phyloP scores from a whole-genome alignment of 164 flowering plant species.

The Cinnamomum chago region DNA sequence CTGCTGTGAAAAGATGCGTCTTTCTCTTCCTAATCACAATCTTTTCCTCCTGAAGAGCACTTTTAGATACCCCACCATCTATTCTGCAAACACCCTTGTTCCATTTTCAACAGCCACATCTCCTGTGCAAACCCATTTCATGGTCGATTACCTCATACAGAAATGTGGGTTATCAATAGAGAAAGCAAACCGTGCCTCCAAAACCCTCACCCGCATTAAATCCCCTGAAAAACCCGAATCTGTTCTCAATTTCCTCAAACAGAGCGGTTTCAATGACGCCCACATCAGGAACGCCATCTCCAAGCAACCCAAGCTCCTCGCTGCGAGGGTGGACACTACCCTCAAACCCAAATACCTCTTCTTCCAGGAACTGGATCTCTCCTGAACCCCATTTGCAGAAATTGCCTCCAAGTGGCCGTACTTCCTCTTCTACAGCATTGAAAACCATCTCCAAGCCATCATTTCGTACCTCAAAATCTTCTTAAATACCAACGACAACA shows the following conservation, averaged over 20 bases:
- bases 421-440: not conserved
- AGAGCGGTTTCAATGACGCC: constrained; percentile 1
- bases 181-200: not conserved
- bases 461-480: constrained; percentile 4
- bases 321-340: not conserved
- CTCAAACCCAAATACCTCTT: constrained; percentile 4
- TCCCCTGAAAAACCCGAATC: not conserved
- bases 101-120: too few species aligned
- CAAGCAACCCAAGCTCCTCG: not conserved
- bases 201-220: not conserved
- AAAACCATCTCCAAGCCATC: not conserved
- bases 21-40: too few species aligned
- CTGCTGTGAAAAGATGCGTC: too few species aligned
- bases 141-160: too few species aligned
- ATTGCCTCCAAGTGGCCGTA: not conserved
- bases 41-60: too few species aligned
- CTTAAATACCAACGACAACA: constrained; percentile 2
- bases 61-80: too few species aligned
- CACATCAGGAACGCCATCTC: constrained; percentile 2
- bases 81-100: too few species aligned
- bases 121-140: too few species aligned
- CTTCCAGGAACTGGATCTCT: not conserved
- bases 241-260: not conserved
- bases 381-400: not conserved
- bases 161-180: too few species aligned